A percentile compares a stretch with the other conserved stretches of the same genome.
Conservation (phyloP, 345 rosid species). For the Lepidium aucheri region DNA sequence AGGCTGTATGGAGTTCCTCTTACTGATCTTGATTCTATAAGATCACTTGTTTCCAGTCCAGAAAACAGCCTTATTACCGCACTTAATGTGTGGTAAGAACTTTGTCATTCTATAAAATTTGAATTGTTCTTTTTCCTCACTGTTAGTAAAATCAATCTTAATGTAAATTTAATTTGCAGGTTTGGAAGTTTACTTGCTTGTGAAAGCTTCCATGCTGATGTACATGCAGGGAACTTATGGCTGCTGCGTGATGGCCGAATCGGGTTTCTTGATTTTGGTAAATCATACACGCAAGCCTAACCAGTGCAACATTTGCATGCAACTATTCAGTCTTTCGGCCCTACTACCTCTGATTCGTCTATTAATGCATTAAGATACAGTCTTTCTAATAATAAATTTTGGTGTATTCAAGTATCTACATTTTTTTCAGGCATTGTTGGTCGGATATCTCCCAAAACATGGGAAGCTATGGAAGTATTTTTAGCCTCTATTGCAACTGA, state of each 20-base stretch:
- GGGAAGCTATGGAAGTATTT: conserved; percentile 93
- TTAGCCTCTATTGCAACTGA: conserved; percentile 70
- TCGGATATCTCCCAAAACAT: conserved; percentile 92
- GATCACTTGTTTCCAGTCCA: conserved; percentile 80
- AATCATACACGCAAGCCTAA: conserved; percentile 7
- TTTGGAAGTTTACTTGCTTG: conserved; percentile 97
- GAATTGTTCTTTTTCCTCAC: background rate
- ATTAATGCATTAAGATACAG: background rate
- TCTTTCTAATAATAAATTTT: background rate
- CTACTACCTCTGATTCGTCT: background rate
- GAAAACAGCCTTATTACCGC: conserved; percentile 91
- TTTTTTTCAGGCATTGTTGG: conserved; percentile 80
- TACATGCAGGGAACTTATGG: conserved; percentile 97
- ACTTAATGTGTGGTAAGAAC: conserved; percentile 81
- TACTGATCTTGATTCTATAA: conserved; percentile 87
- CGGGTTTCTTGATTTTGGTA: conserved; percentile 98
- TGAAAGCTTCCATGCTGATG: conserved; percentile 97
- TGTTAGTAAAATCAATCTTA: background rate
- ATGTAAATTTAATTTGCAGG: conserved; percentile 35
- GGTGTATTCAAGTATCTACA: background rate
- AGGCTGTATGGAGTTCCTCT: conserved; percentile 98
- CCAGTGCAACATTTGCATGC: background rate
- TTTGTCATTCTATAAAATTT: background rate
- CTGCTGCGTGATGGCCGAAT: conserved; percentile 88
- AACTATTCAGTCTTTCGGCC: background rate